Base-by-base conservation (phyloP, 805 yeast genomes). In the Saccharomycopsis olivae region DNA sequence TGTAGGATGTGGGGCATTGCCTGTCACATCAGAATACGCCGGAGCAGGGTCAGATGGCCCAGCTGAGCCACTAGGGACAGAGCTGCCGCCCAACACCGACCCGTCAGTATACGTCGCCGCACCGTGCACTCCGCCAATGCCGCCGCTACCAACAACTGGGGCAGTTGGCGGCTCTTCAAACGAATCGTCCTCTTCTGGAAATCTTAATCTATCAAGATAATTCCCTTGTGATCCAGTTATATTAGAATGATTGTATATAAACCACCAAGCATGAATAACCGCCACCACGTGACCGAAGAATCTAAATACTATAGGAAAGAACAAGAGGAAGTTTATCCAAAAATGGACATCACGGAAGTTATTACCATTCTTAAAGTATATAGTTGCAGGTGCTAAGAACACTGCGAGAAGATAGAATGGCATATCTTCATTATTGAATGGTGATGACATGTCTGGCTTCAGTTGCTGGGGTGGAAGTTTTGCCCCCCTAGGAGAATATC, bases 221-320 rank as follows among this genome's bases (percentile, higher is more conserved):
- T 24, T 29, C 11, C 35, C 35, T 5, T 17, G 5, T 16, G 14
- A 29, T 14, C 44, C 44, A 11, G 47, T 45, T 16, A 42, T 29
- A 11, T 24, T 33, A 4, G 46, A 42, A 4, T 27, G 41, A 13
- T 40, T 38, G 35, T 49, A 49, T 6, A 49, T 43, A 11, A 48
- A 40, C 35, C 39, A 49, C 40, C 50, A 43, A 18, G 51, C 51
- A 42, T 49, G 49, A 15, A 37, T 19, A 17, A 44, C 38, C 2
- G 49, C 51, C n/a, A 45, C 29, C 8, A 42, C 14, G 24, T 47
- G 48, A n/a, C 48, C 47, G 27, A 41, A 43, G n/a, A n/a, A 19
- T 10, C 31, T 18, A 34, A 47, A 40, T 11, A 45, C 5, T 5
- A 45, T 33, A 3, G 47, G 41, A 33, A 42, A 47, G 40, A 38